These are phyloP conservation scores for Physcomitrellopsis africana DNA, from an alignment of 225 moss, liverwort and hornwort species.

Conservation along the genomic window DNA sequence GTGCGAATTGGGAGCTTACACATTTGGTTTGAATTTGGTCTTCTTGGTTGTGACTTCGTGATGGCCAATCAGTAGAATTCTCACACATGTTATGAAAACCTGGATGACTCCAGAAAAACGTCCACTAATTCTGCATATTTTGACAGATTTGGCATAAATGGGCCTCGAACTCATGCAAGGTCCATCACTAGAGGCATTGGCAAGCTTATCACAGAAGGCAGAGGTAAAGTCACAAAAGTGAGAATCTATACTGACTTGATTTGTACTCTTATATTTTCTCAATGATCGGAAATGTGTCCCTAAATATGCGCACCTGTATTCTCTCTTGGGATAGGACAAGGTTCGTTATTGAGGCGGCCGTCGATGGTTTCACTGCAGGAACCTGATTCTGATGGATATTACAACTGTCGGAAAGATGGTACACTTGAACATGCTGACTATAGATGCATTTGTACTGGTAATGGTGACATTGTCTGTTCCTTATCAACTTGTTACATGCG, in stretches of 20 bases:
- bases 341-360: conserved; percentile 55
- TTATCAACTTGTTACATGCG: neutral
- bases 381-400: conserved; percentile 60
- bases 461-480: conserved; percentile 47
- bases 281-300: neutral
- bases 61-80: neutral
- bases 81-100: neutral
- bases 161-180: conserved; percentile 60
- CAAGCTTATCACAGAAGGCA: conserved; percentile 75
- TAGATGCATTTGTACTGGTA: conserved; percentile 77
- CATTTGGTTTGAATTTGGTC: neutral
- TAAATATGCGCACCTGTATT: neutral
- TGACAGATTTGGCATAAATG: conserved; percentile 71
- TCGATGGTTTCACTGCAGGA: conserved; percentile 62
- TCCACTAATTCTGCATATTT: neutral
- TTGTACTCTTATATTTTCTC: neutral
- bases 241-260: neutral
- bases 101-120: neutral
- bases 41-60: neutral
- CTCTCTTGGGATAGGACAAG: conserved; percentile 49
- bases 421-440: conserved; percentile 74
- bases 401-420: conserved; percentile 54
- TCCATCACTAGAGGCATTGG: conserved; percentile 62
- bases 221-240: conserved; percentile 41
- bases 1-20: conserved; percentile 38